phyloP scores from a whole-genome alignment of 306 rosid species.

The Coriaria nepalensis region DNA sequence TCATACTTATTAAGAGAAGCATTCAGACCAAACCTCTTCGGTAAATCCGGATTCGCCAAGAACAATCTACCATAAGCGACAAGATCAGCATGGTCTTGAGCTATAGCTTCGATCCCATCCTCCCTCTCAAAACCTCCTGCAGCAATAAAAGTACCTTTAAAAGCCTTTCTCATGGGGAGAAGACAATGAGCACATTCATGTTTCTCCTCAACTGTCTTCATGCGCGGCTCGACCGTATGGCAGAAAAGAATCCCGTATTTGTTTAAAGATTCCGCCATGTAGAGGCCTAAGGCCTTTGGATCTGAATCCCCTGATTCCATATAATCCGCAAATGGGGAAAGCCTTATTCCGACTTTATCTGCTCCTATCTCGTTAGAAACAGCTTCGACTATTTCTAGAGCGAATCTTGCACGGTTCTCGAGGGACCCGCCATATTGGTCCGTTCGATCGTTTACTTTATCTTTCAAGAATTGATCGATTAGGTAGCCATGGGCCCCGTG shows the following conservation, averaged over 20 bases:
- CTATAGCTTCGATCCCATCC: conserved; percentile 16
- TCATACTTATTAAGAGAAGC: conserved; percentile 17
- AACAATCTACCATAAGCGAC: conserved; percentile 18
- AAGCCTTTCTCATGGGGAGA: conserved; percentile 29
- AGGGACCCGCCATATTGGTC: conserved; percentile 66
- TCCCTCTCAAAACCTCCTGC: conserved; percentile 19
- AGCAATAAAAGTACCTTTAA: conserved; percentile 19
- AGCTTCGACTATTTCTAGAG: conserved; percentile 43
- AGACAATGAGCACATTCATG: conserved; percentile 16
- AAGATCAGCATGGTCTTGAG: conserved; percentile 15
- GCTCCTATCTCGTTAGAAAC: conserved; percentile 40
- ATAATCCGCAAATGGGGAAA: conserved; percentile 44
- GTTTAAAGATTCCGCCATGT: conserved; percentile 43
- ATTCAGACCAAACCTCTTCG: conserved; percentile 12
- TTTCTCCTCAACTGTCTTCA: conserved; percentile 15
- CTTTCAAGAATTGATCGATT: conserved; percentile 53
- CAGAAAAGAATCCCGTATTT: conserved; percentile 36
- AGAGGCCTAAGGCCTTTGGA: conserved; percentile 34
- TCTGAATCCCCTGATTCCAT: conserved; percentile 38
- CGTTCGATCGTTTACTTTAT: conserved; percentile 40
- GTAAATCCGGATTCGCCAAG: conserved; percentile 25
- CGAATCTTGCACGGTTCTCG: conserved; percentile 47
- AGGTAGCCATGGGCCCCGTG: conserved; percentile 63
- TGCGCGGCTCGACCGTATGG: conserved; percentile 64
- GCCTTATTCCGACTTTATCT: conserved; percentile 46